Percentiles rank a stretch among this genome's conserved stretches.
Evolutionary conservation across 371 early-diverging fungal species (phyloP).

Genomic region (Lichtheimia corymbifera): DNA sequence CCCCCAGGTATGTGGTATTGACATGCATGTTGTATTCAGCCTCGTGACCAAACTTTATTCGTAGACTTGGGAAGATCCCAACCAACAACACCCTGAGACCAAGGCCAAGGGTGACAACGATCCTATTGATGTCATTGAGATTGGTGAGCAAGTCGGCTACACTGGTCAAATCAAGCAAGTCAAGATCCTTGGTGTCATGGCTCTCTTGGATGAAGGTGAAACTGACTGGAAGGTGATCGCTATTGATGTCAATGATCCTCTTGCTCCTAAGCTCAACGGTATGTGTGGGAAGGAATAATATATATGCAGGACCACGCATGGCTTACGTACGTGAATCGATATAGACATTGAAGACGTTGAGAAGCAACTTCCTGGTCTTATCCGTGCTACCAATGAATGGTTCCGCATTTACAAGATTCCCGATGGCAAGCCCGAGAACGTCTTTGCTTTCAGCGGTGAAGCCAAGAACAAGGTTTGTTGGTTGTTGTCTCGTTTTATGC

Average conservation of each 20-base stretch:
- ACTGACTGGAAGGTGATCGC: conserved; percentile 98
- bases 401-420: conserved; percentile 98
- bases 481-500: neutral
- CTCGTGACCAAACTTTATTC: too few relatives aligned
- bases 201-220: conserved; percentile 93
- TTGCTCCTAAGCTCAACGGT: conserved; percentile 82
- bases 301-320: neutral
- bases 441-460: conserved; percentile 95
- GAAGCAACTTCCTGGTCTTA: conserved; percentile 87
- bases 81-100: conserved; percentile 74
- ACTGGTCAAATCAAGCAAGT: conserved; percentile 77
- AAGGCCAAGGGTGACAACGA: conserved; percentile 92
- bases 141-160: conserved; percentile 38
- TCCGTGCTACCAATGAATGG: conserved; percentile 94
- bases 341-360: conserved; percentile 93
- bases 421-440: conserved; percentile 95
- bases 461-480: conserved; percentile 78
- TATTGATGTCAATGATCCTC: conserved; percentile 89
- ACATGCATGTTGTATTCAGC: too few relatives aligned
- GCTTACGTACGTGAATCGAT: neutral
- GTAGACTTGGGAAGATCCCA: conserved; percentile 97
- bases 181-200: conserved; percentile 94
- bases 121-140: conserved; percentile 95
- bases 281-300: conserved; percentile 6
- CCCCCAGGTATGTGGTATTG: conserved; percentile 59